Evolutionary conservation across 2,329 filamentous ascomycete genomes (phyloP), one percentile per base, ranked within the genome.

Genomic region (Aspergillus clavatus): DNA sequence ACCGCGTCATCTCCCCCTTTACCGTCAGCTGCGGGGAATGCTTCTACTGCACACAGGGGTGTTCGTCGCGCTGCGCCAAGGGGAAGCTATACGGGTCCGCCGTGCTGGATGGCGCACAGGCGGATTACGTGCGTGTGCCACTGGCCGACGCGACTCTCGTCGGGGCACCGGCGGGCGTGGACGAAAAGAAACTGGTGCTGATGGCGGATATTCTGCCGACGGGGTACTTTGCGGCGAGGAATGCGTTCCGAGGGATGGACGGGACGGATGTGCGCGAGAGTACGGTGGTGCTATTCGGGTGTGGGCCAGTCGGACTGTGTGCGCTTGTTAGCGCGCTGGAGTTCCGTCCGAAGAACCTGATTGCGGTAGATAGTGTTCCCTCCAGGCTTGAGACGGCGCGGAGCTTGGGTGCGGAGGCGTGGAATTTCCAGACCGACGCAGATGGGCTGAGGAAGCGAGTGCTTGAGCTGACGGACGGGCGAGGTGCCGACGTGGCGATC

Each of bases 141-240:
- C 70, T 84, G 35, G 89, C 89, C 1, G 88, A 94, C 57, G 80
- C 81, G 8, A 94, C 88, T 0, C 79, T 85, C 6, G 77, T 89
- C 55, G 82, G 81, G 53, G 84, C 87, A 0, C 84, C 86, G 0
- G 63, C 77, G 0, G 76, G 75, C 3, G 84, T 93, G 47, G 80
- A 83, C 14, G 83, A 90, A 56, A 78, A 84, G 52, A 82, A 82
- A 27, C 72, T 94, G 22, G 81, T 94, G 4, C 74, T 95, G 18
- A 94, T 95, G 89, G 88, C 87, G 4, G 89, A 95, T 62, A 94
- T 95, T 55, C 93, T 91, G 1, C 52, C 52, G 38, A 55, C 52
- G 26, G 52, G 52, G 19, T 55, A 42, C 40, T 55, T 55, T 21
- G 52, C 52, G 0, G 52, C 52, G 2, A 29, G 42, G 10, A 55